These are phyloP conservation scores for Calonectria pauciramosa DNA, from an alignment of 2,329 filamentous ascomycete species.

Conservation along the genomic window DNA sequence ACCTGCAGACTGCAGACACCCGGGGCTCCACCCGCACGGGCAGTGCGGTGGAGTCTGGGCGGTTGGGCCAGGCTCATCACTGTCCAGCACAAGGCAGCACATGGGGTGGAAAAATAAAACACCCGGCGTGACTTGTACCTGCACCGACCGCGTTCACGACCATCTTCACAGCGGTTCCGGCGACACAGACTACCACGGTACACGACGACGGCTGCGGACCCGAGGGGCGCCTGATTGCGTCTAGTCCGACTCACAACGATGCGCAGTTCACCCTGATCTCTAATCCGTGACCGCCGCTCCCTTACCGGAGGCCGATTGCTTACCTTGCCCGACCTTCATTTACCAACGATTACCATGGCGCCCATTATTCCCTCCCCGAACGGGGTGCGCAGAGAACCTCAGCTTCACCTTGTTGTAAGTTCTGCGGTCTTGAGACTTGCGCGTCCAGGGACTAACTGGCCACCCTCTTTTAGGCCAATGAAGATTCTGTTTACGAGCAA, in stretches of 20 bases:
- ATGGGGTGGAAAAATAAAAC: constrained; percentile 39
- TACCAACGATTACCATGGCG: constrained; percentile 34
- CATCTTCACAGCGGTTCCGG: neutral
- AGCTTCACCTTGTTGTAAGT: constrained; percentile 65
- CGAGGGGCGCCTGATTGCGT: constrained; percentile 20
- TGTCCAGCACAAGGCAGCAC: constrained; percentile 23
- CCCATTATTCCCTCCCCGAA: constrained; percentile 42
- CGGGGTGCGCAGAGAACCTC: constrained; percentile 59
- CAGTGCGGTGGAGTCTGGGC: constrained; percentile 17
- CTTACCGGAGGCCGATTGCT: constrained; percentile 22
- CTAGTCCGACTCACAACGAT: constrained; percentile 35
- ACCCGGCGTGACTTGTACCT: constrained; percentile 28
- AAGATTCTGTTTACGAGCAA: constrained; percentile 96
- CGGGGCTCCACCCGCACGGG: neutral
- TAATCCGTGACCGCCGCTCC: constrained; percentile 25
- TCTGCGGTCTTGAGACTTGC: neutral
- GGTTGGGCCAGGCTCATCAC: constrained; percentile 11
- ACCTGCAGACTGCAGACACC: neutral
- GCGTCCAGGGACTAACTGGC: constrained; percentile 41
- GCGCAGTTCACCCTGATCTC: constrained; percentile 38
- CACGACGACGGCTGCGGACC: constrained; percentile 11
- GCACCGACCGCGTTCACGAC: neutral
- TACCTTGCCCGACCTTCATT: constrained; percentile 4
- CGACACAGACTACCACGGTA: neutral
- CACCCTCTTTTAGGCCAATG: constrained; percentile 71